Percentiles rank a stretch among this genome's conserved stretches.
Evolutionary conservation across 345 rosid species (phyloP).

Genomic region (Firmiana major): DNA sequence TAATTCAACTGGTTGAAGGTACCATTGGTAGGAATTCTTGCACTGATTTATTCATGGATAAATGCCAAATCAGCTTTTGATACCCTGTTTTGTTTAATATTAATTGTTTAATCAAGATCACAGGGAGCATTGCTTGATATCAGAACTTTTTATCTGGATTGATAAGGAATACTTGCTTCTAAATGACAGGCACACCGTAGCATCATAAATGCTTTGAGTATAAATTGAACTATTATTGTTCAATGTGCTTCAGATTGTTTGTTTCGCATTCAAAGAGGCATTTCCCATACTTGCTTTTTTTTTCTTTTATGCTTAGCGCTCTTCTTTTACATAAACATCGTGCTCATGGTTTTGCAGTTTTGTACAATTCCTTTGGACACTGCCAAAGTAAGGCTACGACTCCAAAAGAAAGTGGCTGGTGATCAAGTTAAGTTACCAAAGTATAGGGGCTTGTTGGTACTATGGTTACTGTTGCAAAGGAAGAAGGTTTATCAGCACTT

Average conservation of each 20-base stretch:
- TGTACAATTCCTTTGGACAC: constrained; percentile 88
- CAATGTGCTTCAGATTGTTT: not conserved
- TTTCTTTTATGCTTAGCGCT: too few species aligned
- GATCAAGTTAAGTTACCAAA: constrained; percentile 58
- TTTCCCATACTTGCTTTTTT: not conserved
- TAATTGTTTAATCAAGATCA: not conserved
- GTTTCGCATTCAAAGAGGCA: not conserved
- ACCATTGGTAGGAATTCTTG: too few species aligned
- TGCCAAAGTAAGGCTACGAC: constrained; percentile 98
- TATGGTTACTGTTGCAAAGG: constrained; percentile 74
- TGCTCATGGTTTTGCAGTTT: constrained; percentile 43
- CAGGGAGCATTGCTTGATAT: not conserved
- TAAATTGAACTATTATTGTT: not conserved
- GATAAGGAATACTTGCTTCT: not conserved
- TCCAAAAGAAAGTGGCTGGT: constrained; percentile 61
- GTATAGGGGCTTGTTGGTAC: constrained; percentile 76
- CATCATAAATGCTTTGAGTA: not conserved
- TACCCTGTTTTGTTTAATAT: not conserved
- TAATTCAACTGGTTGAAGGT: not conserved
- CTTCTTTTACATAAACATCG: not conserved
- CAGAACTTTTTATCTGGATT: not conserved
- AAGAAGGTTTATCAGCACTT: constrained; percentile 77
- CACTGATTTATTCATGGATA: not conserved
- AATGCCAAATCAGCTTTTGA: not conserved
- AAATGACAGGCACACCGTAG: not conserved